A percentile compares a stretch with the other conserved stretches of the same genome.
phyloP scores from a whole-genome alignment of 2,329 filamentous ascomycete genomes.

The Neoascochyta sp. region DNA sequence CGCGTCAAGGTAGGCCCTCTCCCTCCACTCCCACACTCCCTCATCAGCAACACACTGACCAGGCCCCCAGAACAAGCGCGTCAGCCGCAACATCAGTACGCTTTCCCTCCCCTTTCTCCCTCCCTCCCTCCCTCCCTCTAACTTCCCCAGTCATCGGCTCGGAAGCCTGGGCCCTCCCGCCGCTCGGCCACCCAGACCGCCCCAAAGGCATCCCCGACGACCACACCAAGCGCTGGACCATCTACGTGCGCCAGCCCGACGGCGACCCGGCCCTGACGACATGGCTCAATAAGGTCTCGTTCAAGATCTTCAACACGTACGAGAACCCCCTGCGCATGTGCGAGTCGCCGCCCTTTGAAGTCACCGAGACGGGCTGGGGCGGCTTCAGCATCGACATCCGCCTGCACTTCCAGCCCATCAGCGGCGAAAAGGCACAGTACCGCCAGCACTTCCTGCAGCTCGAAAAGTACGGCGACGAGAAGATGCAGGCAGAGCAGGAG shows the following conservation, averaged over 20 bases:
- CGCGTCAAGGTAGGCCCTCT: conserved; percentile 43
- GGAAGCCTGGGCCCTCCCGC: conserved; percentile 58
- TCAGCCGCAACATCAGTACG: conserved; percentile 41
- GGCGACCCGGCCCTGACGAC: conserved; percentile 82
- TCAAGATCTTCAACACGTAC: conserved; percentile 97
- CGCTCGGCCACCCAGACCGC: conserved; percentile 60
- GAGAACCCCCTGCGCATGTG: conserved; percentile 75
- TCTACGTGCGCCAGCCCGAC: conserved; percentile 87
- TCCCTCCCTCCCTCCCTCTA: conserved; percentile 10
- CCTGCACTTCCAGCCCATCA: conserved; percentile 85
- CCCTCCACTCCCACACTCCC: neutral
- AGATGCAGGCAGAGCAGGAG: conserved; percentile 59
- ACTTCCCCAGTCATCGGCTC: conserved; percentile 47
- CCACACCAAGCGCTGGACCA: conserved; percentile 95
- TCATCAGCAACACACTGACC: conserved; percentile 13
- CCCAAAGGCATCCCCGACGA: conserved; percentile 72
- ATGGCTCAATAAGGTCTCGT: conserved; percentile 95
- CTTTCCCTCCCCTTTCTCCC: neutral
- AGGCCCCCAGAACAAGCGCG: conserved; percentile 38
- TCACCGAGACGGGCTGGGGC: conserved; percentile 93
- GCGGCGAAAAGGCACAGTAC: conserved; percentile 91
- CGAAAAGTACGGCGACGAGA: conserved; percentile 76
- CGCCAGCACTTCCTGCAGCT: conserved; percentile 88
- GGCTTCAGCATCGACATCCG: conserved; percentile 97
- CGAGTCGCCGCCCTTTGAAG: conserved; percentile 76